Percentiles rank a stretch among this genome's conserved stretches.
These are phyloP conservation scores for Alternaria alternata DNA, from an alignment of 2,329 filamentous ascomycete genomes.

Conservation along the genomic window DNA sequence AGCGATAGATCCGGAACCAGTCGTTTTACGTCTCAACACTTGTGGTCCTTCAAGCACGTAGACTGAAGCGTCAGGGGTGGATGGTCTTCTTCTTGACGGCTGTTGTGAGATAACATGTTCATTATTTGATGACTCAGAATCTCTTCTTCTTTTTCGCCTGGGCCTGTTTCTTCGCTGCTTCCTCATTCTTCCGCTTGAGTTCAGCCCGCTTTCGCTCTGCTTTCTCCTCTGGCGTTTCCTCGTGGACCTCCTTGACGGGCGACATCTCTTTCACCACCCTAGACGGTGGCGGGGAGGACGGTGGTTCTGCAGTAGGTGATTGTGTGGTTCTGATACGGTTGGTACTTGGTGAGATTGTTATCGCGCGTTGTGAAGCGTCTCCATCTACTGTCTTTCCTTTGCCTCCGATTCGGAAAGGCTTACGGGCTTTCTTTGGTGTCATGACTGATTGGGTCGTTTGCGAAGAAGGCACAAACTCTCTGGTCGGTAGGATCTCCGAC, in stretches of 20 bases:
- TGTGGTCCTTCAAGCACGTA: background rate
- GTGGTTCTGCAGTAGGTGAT: slow-evolving; percentile 16
- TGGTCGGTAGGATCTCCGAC: background rate
- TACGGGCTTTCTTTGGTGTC: slow-evolving; percentile 26
- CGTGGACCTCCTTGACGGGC: slow-evolving; percentile 26
- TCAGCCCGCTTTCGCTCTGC: slow-evolving; percentile 64
- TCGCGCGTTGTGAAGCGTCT: slow-evolving; percentile 8
- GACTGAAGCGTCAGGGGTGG: background rate
- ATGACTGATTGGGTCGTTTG: slow-evolving; percentile 7
- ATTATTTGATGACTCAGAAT: slow-evolving; percentile 26
- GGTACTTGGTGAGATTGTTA: slow-evolving; percentile 11
- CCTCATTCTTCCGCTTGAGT: slow-evolving; percentile 64
- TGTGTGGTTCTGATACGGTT: slow-evolving; percentile 9
- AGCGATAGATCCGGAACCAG: background rate
- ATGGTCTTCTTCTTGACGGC: background rate
- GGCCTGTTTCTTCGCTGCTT: slow-evolving; percentile 61
- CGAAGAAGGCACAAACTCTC: slow-evolving; percentile 6
- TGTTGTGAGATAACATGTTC: background rate
- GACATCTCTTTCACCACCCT: slow-evolving; percentile 13
- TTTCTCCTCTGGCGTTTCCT: slow-evolving; percentile 59
- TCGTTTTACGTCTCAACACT: background rate
- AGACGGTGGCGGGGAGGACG: slow-evolving; percentile 17
- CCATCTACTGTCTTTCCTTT: slow-evolving; percentile 28
- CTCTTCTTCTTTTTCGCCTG: slow-evolving; percentile 47
- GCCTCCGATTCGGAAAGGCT: slow-evolving; percentile 46